Percentiles rank a stretch among this genome's conserved stretches.
phyloP scores from a whole-genome alignment of 2,329 filamentous ascomycete genomes.

The Penicillium sp. region DNA sequence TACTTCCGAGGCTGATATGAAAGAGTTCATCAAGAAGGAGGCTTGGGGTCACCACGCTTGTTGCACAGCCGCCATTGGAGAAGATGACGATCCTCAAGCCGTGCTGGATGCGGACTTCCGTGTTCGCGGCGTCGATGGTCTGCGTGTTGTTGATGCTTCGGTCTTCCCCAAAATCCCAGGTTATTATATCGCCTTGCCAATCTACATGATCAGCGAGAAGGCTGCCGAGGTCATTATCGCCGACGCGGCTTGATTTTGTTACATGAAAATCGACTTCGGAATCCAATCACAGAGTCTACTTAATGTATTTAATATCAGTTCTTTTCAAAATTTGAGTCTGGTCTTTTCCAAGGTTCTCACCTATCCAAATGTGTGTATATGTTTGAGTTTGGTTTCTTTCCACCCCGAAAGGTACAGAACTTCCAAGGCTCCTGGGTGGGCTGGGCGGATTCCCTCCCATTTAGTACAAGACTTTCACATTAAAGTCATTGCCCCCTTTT shows the following conservation, averaged over 20 bases:
- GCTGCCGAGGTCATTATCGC: constrained; percentile 58
- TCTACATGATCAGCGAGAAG: constrained; percentile 63
- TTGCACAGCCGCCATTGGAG: constrained; percentile 58
- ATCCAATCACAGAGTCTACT: neutral
- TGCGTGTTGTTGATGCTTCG: constrained; percentile 64
- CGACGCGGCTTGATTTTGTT: neutral
- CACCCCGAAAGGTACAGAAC: too few relatives aligned
- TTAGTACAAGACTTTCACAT: too few relatives aligned
- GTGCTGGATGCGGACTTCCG: constrained; percentile 59
- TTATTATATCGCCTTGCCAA: constrained; percentile 54
- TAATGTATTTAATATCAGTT: too few relatives aligned
- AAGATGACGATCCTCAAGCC: constrained; percentile 53
- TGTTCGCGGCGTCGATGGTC: constrained; percentile 56
- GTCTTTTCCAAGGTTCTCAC: too few relatives aligned
- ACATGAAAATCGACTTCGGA: too few relatives aligned
- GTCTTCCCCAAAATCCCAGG: constrained; percentile 60
- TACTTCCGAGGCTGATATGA: constrained; percentile 46
- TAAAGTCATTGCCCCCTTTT: too few relatives aligned
- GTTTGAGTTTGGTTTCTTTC: too few relatives aligned
- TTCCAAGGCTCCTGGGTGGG: too few relatives aligned
- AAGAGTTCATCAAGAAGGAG: constrained; percentile 52
- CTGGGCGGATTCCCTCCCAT: too few relatives aligned
- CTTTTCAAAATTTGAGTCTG: too few relatives aligned
- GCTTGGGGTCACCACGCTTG: constrained; percentile 61
- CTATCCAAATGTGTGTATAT: too few relatives aligned